Base-by-base conservation (phyloP, 2,329 filamentous ascomycete species). In the Amesomyces nigricolor region DNA sequence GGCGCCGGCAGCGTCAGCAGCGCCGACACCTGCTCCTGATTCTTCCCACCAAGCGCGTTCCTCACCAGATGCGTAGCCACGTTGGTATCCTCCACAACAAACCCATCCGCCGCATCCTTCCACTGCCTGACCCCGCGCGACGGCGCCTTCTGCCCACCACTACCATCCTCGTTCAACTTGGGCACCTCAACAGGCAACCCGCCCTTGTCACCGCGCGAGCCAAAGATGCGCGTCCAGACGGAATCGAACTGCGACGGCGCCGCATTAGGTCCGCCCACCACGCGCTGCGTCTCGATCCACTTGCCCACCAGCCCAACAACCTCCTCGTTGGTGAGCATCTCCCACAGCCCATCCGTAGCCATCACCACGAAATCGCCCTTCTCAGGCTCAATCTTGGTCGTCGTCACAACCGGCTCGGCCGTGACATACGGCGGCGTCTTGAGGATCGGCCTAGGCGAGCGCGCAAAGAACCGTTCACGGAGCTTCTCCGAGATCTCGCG, bases 311-410 rank as follows among this genome's bases (percentile, higher is more conserved):
- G 82, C 0, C 94, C 94, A 49, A 99, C 88, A 1, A 96, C 94
- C 75, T 99, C 94, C 68, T 99, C 94, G 66, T 97, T 99, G 47
- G 90, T 96, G 59, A 99, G 79, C 94, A 97, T 97, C 73, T 99
- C 94, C 94, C 94, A 99, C 0, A 99, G 79, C 4, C 94, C 94
- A 68, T 99, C 94, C 0, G 94, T 96, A 19, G 94, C 94, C 78
- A 99, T 86, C 59, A 99, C 92, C 11, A 99, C 78, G 65, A 99
- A 99, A 68, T 99, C 94, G 45, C 92, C 91, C 60, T 89, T 89
- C 52, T 89, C 83, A 1, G 94, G 94, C 64, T 92, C 80, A 51
- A 99, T 86, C 70, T 94, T 87, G 45, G 92, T 97, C 1, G 91
- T 96, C 0, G 92, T 97, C 51, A 99, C 83, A 19, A 97, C 80